Percentiles rank a stretch among this genome's conserved stretches.
Conservation (phyloP, 805 yeast species). For the Nakazawaea siamensis region DNA sequence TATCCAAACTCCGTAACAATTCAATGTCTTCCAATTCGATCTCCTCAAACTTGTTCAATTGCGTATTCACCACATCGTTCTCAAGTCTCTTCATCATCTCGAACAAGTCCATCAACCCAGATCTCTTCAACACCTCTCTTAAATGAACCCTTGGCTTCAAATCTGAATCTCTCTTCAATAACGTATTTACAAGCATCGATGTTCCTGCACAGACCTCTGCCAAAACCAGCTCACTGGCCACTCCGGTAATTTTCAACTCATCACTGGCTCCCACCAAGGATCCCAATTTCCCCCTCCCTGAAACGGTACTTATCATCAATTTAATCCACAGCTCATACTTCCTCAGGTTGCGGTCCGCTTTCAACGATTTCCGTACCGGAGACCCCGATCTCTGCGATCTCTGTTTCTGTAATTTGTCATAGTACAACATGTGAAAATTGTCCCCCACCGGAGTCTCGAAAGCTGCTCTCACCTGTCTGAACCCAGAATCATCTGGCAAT, state of each 20-base stretch:
- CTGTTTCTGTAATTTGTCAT: slow-evolving; percentile 14
- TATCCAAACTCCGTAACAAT: slow-evolving; percentile 29
- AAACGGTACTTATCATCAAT: slow-evolving; percentile 20
- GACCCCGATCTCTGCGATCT: slow-evolving; percentile 2
- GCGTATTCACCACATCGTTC: slow-evolving; percentile 33
- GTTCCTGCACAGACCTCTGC: slow-evolving; percentile 46
- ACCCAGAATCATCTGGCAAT: slow-evolving; percentile 6
- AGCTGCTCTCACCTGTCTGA: slow-evolving; percentile 15
- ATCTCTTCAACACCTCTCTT: slow-evolving; percentile 34
- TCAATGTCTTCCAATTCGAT: slow-evolving; percentile 33
- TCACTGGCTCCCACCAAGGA: slow-evolving; percentile 89
- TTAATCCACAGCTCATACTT: slow-evolving; percentile 27
- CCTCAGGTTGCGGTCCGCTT: slow-evolving; percentile 17
- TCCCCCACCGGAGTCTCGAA: slow-evolving; percentile 22
- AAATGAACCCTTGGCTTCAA: slow-evolving; percentile 36
- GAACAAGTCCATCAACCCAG: slow-evolving; percentile 31
- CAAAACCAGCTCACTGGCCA: slow-evolving; percentile 52
- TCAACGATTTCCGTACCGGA: slow-evolving; percentile 1
- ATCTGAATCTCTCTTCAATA: slow-evolving; percentile 29
- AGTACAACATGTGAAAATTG: slow-evolving; percentile 23
- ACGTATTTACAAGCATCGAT: slow-evolving; percentile 39
- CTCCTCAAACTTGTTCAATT: slow-evolving; percentile 30
- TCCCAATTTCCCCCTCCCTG: slow-evolving; percentile 83
- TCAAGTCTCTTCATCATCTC: slow-evolving; percentile 29
- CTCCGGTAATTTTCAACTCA: slow-evolving; percentile 53